Base-by-base conservation (phyloP, 2,329 filamentous ascomycete genomes). In the Apiospora koreana region DNA sequence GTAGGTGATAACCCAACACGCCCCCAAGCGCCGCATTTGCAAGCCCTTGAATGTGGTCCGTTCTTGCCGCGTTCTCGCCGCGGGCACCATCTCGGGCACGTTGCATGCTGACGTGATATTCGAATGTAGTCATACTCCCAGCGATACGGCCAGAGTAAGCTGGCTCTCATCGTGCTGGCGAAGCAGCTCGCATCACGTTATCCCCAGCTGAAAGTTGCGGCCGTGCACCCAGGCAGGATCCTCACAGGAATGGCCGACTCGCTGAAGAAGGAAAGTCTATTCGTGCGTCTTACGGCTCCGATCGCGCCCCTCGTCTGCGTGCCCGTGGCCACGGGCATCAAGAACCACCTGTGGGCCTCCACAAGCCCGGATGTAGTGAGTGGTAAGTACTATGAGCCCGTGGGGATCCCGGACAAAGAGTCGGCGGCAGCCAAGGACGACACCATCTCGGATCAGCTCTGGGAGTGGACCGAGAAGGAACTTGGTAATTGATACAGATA, bases 291-390 rank as follows among this genome's bases (percentile, higher is more conserved):
- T 2, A 54, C 66, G 18, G 18, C 31, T 2, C 50, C 64, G 4
- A 48, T 73, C 1, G 65, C 69, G 23, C 65, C 23, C 7, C 65
- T 66, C 8, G 4, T 46, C 23, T 28, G 23, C 2, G 43, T 46
- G 14, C 65, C 41, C 12, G 41, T 46, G 16, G 77, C 81, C 46
- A 75, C 82, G 68, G 83, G 83, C n/a, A 75, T 78, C 43, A 78
- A 77, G 71, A 82, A 80, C 70, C 79, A 82, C 74, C 69, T 83
- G 9, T 85, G 81, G 80, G 81, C 80, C 23, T 73, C 72, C 12
- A 79, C 78, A 18, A 80, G 77, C 23, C 69, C 70, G n/a, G 72
- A 74, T 31, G 74, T 77, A 68, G 75, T 71, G 74, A 73, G 50
- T 38, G 80, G 78, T 9, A 76, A 75, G 65, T 80, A 79, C 65